A percentile compares a stretch with the other conserved stretches of the same genome.
These are phyloP conservation scores for Puccinia coronata DNA, from an alignment of 1,284 basidiomycete species.

Conservation along the genomic window DNA sequence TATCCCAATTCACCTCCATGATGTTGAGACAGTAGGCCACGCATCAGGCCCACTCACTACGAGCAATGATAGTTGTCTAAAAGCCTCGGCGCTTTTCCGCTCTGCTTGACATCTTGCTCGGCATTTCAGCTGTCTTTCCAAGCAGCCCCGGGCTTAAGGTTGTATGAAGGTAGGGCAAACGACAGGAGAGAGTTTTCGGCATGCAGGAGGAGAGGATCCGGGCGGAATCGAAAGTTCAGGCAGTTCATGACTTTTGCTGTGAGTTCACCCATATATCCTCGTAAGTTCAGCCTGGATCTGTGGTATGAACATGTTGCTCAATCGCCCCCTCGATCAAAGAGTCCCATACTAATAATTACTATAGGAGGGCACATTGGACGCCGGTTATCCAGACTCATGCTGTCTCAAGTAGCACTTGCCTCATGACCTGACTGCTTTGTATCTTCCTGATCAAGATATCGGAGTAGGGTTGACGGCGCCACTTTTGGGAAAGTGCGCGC, in stretches of 20 bases:
- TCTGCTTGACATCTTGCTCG: too few species aligned
- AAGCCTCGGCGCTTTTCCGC: too few species aligned
- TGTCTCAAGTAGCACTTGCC: too few species aligned
- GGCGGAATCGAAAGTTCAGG: neutral
- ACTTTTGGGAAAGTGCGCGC: too few species aligned
- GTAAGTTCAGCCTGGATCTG: neutral
- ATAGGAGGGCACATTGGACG: neutral
- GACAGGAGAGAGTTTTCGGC: too few species aligned
- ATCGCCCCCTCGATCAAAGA: neutral
- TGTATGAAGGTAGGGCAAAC: neutral
- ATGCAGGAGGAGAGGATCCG: neutral
- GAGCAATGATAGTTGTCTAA: too few species aligned
- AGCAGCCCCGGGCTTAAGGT: neutral
- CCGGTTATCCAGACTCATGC: neutral
- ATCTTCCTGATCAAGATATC: too few species aligned
- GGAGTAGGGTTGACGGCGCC: too few species aligned
- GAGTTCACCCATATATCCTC: neutral
- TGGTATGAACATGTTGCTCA: neutral
- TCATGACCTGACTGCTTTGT: neutral
- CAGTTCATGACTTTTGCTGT: neutral
- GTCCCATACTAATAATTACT: neutral
- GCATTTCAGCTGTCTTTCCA: neutral
- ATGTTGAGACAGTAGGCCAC: too few species aligned
- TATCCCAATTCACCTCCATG: too few species aligned
- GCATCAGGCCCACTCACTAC: too few species aligned